A percentile compares a stretch with the other conserved stretches of the same genome.
phyloP scores from a whole-genome alignment of 2,329 filamentous ascomycete genomes.

The Mollisia scopiformis region DNA sequence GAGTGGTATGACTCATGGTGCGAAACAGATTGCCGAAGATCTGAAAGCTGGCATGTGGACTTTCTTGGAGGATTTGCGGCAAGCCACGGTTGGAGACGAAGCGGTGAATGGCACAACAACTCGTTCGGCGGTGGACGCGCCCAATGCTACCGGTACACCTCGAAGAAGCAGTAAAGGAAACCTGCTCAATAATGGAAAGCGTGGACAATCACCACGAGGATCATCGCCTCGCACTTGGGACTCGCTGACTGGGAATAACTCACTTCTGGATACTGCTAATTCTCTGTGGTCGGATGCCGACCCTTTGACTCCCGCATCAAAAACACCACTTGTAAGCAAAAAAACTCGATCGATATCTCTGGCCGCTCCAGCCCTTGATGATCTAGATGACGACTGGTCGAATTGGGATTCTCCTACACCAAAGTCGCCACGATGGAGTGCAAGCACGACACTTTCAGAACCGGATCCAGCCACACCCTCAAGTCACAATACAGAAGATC shows the following conservation, averaged over 20 bases:
- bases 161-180: conserved; percentile 42
- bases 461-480: conserved; percentile 30
- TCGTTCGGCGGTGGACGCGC: conserved; percentile 38
- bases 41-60: conserved; percentile 89
- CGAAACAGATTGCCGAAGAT: conserved; percentile 59
- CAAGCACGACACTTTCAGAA: conserved; percentile 42
- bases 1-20: conserved; percentile 33
- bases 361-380: conserved; percentile 29
- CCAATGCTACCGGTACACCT: conserved; percentile 24
- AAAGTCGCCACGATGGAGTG: conserved; percentile 64
- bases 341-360: conserved; percentile 29
- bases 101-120: conserved; percentile 60
- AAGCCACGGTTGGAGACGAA: conserved; percentile 95
- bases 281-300: conserved; percentile 21
- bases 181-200: conserved; percentile 22
- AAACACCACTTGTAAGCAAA: conserved; percentile 21
- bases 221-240: conserved; percentile 34
- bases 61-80: conserved; percentile 92
- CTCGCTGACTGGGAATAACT: conserved; percentile 30
- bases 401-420: conserved; percentile 64
- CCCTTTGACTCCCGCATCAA: conserved; percentile 16
- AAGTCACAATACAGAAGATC: conserved; percentile 23
- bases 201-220: conserved; percentile 25
- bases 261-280: conserved; percentile 27
- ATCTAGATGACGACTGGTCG: conserved; percentile 63